Evolutionary conservation across 2,329 filamentous ascomycete genomes (phyloP).

Genomic region (Talaromyces pinophilus): DNA sequence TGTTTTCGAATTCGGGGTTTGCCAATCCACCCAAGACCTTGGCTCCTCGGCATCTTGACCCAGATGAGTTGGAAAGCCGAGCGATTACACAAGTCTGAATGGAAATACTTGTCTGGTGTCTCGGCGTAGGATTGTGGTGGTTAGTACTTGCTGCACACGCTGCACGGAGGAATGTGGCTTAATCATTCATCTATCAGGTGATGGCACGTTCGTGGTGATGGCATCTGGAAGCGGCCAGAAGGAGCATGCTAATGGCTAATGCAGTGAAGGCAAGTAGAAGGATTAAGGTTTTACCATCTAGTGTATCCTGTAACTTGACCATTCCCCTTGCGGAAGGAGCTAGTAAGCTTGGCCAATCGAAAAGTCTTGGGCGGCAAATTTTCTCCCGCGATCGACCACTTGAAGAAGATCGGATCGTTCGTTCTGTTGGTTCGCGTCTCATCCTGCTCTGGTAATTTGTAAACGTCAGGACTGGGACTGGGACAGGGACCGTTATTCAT

Average conservation of each 20-base stretch:
- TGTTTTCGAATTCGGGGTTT: constrained; percentile 4
- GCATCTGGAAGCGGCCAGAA: constrained; percentile 5
- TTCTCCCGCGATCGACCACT: not conserved
- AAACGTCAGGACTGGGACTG: too few relatives aligned
- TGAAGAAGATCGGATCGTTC: not conserved
- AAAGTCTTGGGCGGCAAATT: not conserved
- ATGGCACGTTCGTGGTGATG: not conserved
- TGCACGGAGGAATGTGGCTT: not conserved
- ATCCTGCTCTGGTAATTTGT: not conserved
- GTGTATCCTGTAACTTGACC: not conserved
- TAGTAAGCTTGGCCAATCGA: not conserved
- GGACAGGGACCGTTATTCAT: not conserved
- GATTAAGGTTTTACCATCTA: constrained; percentile 3
- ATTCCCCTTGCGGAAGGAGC: constrained; percentile 2
- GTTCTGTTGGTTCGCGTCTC: not conserved
- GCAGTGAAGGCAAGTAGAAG: not conserved
- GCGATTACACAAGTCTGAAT: not conserved
- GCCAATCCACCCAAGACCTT: constrained; percentile 14
- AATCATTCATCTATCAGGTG: not conserved
- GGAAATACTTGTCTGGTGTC: not conserved
- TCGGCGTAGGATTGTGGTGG: not conserved
- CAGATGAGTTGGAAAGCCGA: not conserved
- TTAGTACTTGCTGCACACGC: not conserved
- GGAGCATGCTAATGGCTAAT: too few relatives aligned
- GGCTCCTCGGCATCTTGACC: constrained; percentile 11